Base-by-base conservation (phyloP, 495 filamentous ascomycete genomes). In the Lophiostoma macrostomum region DNA sequence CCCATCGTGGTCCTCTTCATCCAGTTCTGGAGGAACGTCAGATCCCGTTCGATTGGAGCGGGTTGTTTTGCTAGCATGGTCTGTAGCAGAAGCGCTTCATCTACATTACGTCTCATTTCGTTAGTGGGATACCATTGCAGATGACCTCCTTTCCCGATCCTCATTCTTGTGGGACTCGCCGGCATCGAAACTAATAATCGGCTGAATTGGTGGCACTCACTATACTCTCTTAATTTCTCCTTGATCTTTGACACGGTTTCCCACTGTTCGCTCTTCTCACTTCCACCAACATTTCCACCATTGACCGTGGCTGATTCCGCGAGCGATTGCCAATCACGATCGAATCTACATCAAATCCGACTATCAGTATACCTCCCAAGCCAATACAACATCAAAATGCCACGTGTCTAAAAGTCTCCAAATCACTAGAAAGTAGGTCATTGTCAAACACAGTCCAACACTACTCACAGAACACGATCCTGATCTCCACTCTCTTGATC, bases 11-110 rank as follows among this genome's bases (percentile, higher is more conserved):
- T 8, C 10, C 35, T 8, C 16, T 38, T 38, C 35, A 10, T 38
- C 35, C 35, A 38, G 16, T 38, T 38, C 19, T 38, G 35, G 6
- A 38, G 35, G 19, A 38, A 38, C 16, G 16, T 38, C 35, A 38
- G 19, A 16, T 38, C 35, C 6, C 35, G 35, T 16, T 38, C 16
- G 6, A 38, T 8, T 10, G 35, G 35, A 6, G 10, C 35, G 19
- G 11, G 10, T 11, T 38, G 35, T 18, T 38, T 38, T 18, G 35
- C 35, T 18, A 38, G 35, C 35, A 38, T 8, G 16, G 35, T 38
- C 16, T 38, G 35, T 11, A 38, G 10, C 35, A 38, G 19, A 6
- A 38, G 16, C 6, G 35, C 35, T 16, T 38, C 35, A 38, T 38
- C 35, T 38, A 11, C 19, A 6, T 16, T 38, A 38, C 6, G 35